Evolutionary conservation across 2,329 filamentous ascomycete species (phyloP), one percentile per base, ranked within the genome.

Genomic region (Colletotrichum sp.): DNA sequence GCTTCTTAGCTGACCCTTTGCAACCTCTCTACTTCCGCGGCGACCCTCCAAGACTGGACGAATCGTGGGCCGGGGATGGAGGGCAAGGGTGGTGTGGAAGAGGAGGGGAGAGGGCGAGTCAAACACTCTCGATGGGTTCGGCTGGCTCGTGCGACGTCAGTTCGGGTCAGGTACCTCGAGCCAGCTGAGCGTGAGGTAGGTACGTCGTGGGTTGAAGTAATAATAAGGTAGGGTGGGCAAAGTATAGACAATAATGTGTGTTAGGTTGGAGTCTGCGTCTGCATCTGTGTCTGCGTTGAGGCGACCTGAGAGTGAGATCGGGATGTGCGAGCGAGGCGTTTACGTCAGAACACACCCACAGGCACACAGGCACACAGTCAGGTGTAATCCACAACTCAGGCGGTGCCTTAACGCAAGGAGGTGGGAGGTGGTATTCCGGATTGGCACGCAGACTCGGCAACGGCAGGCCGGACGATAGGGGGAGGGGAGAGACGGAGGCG

Each of bases 71-170:
- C 68, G 55, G 34, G 39, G 62, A 64, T 34, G 62, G 36, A 32
- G 57, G 26, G 49, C 28, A 36, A 64, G 55, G 66, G 44, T 70
- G 44, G 28, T 65, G 44, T 52, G 59, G 68, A 65, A 49, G 49
- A 36, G 24, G 36, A 68, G 34, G 55, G 49, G 39, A 30, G 26
- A 52, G 16, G 13, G 24, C 70, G 74, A 76, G 74, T 76, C 74
- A 74, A 76, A 60, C 49, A 69, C 59, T 49, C 18, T 60, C 18
- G 59, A 30, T 32, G 34, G 26, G 59, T 65, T 74, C 44, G 44
- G 3, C 44, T 52, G 64, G 74, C 74, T 76, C 64, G 74, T 76
- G 74, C 74, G 71, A 76, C 49, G 49, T 76, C 30, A 68, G 57
- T 68, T 55, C 44, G 44, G 57, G 63, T 49, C 70, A 68, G 70